Conservation (phyloP, 129 eudicot genomes). For the Oenanthe sinensis region DNA sequence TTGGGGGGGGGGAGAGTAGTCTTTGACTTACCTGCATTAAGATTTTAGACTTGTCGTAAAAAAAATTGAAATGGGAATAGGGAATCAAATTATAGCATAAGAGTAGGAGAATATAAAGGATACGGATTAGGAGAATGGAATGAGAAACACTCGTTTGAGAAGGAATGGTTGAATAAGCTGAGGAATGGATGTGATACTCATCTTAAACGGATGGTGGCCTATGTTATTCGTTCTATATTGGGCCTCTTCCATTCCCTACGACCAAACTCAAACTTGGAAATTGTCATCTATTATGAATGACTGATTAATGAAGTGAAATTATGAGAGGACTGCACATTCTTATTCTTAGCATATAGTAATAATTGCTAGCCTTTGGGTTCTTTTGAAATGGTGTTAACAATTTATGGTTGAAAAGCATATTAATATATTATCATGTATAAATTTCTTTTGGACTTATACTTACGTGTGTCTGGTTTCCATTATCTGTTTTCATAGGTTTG, state of each 20-base stretch:
- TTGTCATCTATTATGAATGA: not conserved
- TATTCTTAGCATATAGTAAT: not conserved
- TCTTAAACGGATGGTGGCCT: not conserved
- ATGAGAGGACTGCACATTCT: not conserved
- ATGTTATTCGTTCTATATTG: not conserved
- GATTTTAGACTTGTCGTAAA: not conserved
- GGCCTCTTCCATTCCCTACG: not conserved
- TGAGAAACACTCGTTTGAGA: not conserved
- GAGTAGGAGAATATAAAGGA: not conserved
- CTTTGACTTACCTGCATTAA: not conserved
- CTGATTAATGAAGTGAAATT: not conserved
- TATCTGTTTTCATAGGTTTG: slow-evolving; percentile 46
- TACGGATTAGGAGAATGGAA: not conserved
- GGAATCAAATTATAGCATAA: not conserved
- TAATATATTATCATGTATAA: not conserved
- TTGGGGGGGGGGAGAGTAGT: not conserved
- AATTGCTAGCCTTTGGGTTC: not conserved
- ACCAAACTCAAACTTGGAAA: not conserved
- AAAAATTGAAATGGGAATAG: not conserved
- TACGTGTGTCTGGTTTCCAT: not conserved
- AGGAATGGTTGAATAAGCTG: not conserved
- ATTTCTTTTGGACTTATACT: not conserved
- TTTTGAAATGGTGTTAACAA: not conserved
- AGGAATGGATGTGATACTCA: not conserved
- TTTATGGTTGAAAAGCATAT: not conserved